Evolutionary conservation across 108 stramenopile species (phyloP), one percentile per base, ranked within the genome.

Genomic region (Bacterosira constricta): DNA sequence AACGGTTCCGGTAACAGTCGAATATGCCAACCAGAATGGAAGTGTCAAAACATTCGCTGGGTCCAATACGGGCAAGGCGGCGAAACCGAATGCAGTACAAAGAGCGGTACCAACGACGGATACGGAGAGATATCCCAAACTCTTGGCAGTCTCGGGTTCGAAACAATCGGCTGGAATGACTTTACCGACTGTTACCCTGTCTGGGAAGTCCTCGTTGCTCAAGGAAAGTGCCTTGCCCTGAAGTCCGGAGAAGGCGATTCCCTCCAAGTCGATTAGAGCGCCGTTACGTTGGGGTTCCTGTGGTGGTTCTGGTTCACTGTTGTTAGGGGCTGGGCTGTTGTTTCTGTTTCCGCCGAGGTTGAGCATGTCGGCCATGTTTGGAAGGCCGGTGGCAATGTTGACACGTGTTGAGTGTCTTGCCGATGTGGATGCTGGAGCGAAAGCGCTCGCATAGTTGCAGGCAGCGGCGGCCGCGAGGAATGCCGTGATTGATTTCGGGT

Each of bases 111-210:
- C 71, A 25, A 91, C 59, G 13, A 93, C 83, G 27, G 85, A 92
- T 10, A 94, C 81, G 26, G 91, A 75, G 25, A 88, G 68, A 60
- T 97, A 93, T 55, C 83, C 83, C 45, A 93, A 50, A 26, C 85
- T 86, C 39, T 71, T 88, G 29, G 66, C 63, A 13, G 92, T 93
- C 49, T 93, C 90, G 2, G 83, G 85, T 76, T 97, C 88, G 71
- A 98, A 99, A 78, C 95, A 96, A 54, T 97, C 96, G 32, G 66
- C 77, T 12, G 98, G 97, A 55, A 99, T 94, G 62, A 88, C 85
- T 35, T 66, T 86, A 11, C 80, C 70, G 7, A 93, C 50, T 41
- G 86, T 75, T 17, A 13, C 49, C 9, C 73, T 61, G 34, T 83
- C 64, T 10, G 93, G 93, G 47, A 91, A 90, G 66, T 91, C 88